These are phyloP conservation scores for Cladophialophora yegresii DNA, from an alignment of 2,329 filamentous ascomycete species.

Conservation along the genomic window DNA sequence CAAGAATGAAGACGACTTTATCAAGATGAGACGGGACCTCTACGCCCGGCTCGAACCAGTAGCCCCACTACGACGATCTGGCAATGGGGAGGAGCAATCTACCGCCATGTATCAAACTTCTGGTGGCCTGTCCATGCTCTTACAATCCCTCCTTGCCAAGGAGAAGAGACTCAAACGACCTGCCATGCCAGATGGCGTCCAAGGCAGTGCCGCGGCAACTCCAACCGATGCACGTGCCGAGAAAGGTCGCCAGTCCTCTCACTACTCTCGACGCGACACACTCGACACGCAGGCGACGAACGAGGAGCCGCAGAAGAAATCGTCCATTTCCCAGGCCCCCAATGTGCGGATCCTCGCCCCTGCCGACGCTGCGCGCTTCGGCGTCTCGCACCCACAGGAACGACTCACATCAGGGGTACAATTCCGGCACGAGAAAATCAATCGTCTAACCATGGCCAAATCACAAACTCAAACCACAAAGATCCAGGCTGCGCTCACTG, in stretches of 20 bases:
- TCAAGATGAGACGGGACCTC: slow-evolving; percentile 82
- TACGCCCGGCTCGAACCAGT: slow-evolving; percentile 86
- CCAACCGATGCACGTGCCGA: slow-evolving; percentile 39
- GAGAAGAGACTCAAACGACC: slow-evolving; percentile 91
- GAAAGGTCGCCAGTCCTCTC: slow-evolving; percentile 38
- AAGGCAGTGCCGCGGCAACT: slow-evolving; percentile 51
- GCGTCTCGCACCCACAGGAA: slow-evolving; percentile 80
- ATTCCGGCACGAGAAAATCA: slow-evolving; percentile 70
- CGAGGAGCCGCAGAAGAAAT: slow-evolving; percentile 44
- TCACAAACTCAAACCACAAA: slow-evolving; percentile 54
- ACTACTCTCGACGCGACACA: slow-evolving; percentile 37
- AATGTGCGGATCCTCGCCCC: slow-evolving; percentile 71
- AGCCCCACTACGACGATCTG: slow-evolving; percentile 66
- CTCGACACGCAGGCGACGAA: slow-evolving; percentile 26
- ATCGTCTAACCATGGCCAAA: slow-evolving; percentile 54
- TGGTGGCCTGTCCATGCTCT: slow-evolving; percentile 73
- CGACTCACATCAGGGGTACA: slow-evolving; percentile 81
- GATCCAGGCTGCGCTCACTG: slow-evolving; percentile 50
- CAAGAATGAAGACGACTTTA: slow-evolving; percentile 79
- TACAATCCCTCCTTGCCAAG: slow-evolving; percentile 77
- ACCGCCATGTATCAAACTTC: slow-evolving; percentile 74
- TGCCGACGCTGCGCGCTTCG: slow-evolving; percentile 76
- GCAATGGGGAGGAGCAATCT: slow-evolving; percentile 36
- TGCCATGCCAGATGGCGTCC: slow-evolving; percentile 63
- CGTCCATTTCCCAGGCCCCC: slow-evolving; percentile 44